Conservation (phyloP, 1,284 basidiomycete species). For the Heliocybe sulcata region DNA sequence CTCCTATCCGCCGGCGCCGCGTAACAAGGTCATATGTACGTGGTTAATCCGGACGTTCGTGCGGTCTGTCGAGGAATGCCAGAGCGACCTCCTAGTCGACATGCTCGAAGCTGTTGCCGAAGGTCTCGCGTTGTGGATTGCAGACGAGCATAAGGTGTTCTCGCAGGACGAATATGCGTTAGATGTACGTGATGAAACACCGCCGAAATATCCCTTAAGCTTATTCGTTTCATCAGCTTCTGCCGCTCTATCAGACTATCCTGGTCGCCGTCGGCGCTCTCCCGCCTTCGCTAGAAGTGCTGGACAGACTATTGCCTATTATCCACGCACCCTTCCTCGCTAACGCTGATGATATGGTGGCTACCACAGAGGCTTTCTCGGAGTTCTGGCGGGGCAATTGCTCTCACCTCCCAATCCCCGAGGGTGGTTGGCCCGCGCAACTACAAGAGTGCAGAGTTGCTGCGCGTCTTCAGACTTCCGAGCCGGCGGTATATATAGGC, state of each 20-base stretch:
- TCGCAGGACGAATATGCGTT: slow-evolving; percentile 44
- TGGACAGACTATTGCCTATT: background rate
- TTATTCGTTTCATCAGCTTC: background rate
- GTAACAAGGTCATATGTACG: slow-evolving; percentile 40
- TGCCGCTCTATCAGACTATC: slow-evolving; percentile 3
- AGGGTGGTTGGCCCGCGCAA: background rate
- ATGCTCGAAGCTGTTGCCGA: slow-evolving; percentile 44
- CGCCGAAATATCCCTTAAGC: background rate
- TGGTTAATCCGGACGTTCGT: slow-evolving; percentile 57
- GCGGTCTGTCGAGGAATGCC: slow-evolving; percentile 45
- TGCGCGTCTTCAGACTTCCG: background rate
- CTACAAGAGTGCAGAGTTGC: background rate
- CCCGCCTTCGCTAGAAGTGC: background rate
- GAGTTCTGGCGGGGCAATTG: background rate
- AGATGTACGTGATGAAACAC: slow-evolving; percentile 35
- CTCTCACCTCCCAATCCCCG: background rate
- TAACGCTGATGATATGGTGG: background rate
- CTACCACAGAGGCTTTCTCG: background rate
- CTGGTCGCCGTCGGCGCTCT: background rate
- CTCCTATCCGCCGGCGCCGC: slow-evolving; percentile 60
- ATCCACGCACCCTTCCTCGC: background rate
- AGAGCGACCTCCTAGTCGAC: slow-evolving; percentile 32
- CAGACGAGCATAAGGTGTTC: slow-evolving; percentile 46
- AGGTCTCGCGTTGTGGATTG: slow-evolving; percentile 54
- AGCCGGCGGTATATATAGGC: background rate